Evolutionary conservation across 257 asterid genomes (phyloP).

Genomic region (Nicotiana undulata): DNA sequence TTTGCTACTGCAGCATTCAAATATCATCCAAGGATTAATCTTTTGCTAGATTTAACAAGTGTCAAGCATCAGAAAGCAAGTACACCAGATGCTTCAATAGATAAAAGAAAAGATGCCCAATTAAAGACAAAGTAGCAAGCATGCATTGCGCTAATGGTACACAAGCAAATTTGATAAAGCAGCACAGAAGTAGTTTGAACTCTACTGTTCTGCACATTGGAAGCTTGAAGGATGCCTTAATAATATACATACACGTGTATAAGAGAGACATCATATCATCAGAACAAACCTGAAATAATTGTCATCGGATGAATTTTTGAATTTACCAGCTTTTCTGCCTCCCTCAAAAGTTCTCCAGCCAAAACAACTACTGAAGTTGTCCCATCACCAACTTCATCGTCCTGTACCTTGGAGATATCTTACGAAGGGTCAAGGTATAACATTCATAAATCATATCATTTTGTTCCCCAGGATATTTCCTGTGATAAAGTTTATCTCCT

Average conservation of each 20-base stretch:
- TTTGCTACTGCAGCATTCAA: background rate
- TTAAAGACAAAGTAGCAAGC: background rate
- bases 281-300: slow-evolving; percentile 61
- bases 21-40: background rate
- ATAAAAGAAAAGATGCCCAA: background rate
- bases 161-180: background rate
- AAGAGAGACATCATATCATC: background rate
- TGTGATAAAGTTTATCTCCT: background rate
- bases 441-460: background rate
- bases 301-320: slow-evolving; percentile 95
- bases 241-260: background rate
- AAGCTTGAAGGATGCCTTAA: background rate
- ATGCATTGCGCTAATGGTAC: background rate
- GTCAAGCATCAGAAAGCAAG: background rate
- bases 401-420: slow-evolving; percentile 98
- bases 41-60: background rate
- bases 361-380: slow-evolving; percentile 95
- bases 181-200: background rate
- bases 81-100: background rate
- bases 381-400: slow-evolving; percentile 99
- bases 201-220: background rate
- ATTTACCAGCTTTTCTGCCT: slow-evolving; percentile 91
- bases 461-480: background rate
- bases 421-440: slow-evolving; percentile 26
- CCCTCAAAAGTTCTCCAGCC: slow-evolving; percentile 97